Evolutionary conservation across 352 stramenopile genomes (phyloP), one percentile per base, ranked within the genome.

Genomic region (Pythium graminicola): DNA sequence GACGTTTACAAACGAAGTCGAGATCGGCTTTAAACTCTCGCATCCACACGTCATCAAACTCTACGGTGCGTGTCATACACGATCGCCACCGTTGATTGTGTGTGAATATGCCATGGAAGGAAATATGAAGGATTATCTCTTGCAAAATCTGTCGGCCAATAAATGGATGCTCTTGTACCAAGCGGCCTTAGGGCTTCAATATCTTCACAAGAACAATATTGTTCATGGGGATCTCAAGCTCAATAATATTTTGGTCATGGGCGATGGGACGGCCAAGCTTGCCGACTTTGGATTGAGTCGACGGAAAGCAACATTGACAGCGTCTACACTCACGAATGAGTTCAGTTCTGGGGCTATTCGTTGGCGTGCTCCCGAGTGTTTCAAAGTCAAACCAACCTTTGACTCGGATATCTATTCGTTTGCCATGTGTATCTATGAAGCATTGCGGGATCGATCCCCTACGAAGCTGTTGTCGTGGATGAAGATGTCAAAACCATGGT

Each of bases 21-120:
- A 36, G 9, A 50, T 50, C 26, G 22, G 43, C 23, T 24, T 19
- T 27, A 32, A 50, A 5, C 43, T 50, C 19, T 50, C 43, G 5
- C 43, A 50, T 35, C 43, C 43, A 16, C 43, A 50, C 19, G 26
- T 50, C 11, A 50, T 50, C 43, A 50, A 50, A 19, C 5, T 50
- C 8, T 50, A 36, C 36, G 43, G 43, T 24, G 43, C 43, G 24
- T 50, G 23, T 31, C 43, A 50, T 19, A 50, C 23, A 16, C 32
- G 23, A 4, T 50, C 6, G 11, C 43, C 43, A 16, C 43, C 39
- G 9, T 36, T 36, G 31, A 36, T 36, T 14, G 31, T 36, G 14
- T 36, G 31, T 36, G 31, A 36, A 36, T 36, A 14, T 36, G 31
- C 31, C 8, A 14, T 14, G 14, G 14, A 36, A 9, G 31, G 31